Evolutionary conservation across 495 filamentous ascomycete species (phyloP).

Genomic region (Podospora anserina): DNA sequence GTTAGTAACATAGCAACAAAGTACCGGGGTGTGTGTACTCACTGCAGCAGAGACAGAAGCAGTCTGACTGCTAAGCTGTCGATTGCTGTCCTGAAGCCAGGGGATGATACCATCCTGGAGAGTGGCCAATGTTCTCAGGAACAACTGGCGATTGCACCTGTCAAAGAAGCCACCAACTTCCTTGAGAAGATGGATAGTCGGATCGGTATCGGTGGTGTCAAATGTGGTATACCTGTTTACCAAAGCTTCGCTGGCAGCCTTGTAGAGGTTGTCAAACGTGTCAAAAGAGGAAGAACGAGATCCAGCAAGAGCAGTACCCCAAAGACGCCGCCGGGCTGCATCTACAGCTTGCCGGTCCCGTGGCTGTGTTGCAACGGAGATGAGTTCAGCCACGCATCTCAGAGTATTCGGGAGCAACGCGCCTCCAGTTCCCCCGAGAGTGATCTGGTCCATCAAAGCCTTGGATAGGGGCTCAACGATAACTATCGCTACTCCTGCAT

Average conservation of each 20-base stretch:
- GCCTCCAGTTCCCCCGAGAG: neutral
- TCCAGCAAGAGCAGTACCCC: constrained; percentile 50
- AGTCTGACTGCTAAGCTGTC: constrained; percentile 34
- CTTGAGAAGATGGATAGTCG: constrained; percentile 30
- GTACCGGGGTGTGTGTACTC: constrained; percentile 23
- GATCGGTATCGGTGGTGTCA: constrained; percentile 24
- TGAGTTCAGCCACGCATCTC: constrained; percentile 33
- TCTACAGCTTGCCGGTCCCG: constrained; percentile 57
- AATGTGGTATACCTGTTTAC: constrained; percentile 42
- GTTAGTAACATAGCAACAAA: constrained; percentile 21
- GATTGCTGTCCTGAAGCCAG: constrained; percentile 59
- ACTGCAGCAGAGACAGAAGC: constrained; percentile 34
- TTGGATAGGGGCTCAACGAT: constrained; percentile 72
- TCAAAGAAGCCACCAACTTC: constrained; percentile 37
- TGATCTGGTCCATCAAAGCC: constrained; percentile 34
- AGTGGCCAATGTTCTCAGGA: constrained; percentile 42
- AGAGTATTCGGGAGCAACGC: constrained; percentile 25
- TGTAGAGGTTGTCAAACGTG: constrained; percentile 61
- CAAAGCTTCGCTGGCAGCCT: constrained; percentile 46
- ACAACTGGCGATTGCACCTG: constrained; percentile 38
- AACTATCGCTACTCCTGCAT: constrained; percentile 56
- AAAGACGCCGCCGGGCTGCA: constrained; percentile 54
- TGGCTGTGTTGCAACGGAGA: constrained; percentile 44
- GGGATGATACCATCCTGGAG: constrained; percentile 57
- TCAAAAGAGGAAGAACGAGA: constrained; percentile 49